phyloP scores from a whole-genome alignment of 1,139 yeast genomes.

The Kodamaea alishanica region DNA sequence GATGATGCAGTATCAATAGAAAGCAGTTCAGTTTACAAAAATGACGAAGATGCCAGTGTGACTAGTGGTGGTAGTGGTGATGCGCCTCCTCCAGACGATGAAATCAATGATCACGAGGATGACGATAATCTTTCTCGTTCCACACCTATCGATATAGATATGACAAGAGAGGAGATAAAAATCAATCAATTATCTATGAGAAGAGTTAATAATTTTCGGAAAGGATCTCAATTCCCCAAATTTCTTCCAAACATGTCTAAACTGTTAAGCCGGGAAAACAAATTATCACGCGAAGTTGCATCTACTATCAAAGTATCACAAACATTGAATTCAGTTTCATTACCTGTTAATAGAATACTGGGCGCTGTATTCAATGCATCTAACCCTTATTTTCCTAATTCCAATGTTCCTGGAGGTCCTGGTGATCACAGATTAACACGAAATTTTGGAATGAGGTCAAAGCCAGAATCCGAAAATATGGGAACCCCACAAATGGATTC shows the following conservation, averaged over 20 bases:
- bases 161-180: conserved; percentile 4
- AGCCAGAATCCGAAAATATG: no score
- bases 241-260: conserved; percentile 1
- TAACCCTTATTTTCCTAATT: no score
- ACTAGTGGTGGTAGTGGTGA: background rate
- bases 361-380: no score
- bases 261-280: conserved; percentile 6
- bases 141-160: no score
- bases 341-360: no score
- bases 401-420: no score
- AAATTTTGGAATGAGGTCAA: no score
- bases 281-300: conserved; percentile 8
- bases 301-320: background rate
- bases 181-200: conserved; percentile 5
- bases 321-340: no score
- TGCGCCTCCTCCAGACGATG: background rate
- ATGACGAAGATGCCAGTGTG: conserved; percentile 9
- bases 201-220: no score
- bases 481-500: no score
- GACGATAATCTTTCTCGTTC: conserved; percentile 6
- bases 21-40: conserved; percentile 13
- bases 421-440: no score
- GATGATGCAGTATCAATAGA: conserved; percentile 18
- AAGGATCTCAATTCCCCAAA: no score
- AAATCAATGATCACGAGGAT: conserved; percentile 11